Percentiles rank a stretch among this genome's conserved stretches.
These are phyloP conservation scores for Eudorina sp. DNA, from an alignment of 139 green algal genomes.

Conservation along the genomic window DNA sequence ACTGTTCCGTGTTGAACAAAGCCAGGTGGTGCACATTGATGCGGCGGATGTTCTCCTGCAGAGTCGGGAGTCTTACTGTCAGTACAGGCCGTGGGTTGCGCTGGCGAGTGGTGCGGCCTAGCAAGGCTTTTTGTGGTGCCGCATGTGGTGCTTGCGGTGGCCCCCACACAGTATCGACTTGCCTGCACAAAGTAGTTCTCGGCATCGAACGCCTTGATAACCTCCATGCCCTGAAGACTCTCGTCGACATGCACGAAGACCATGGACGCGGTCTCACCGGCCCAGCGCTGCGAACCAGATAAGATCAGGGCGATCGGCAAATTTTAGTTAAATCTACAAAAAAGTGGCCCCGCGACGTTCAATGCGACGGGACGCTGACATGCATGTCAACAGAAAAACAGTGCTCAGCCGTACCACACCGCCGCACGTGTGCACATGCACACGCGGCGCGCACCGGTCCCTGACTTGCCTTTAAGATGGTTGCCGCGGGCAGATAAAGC, in stretches of 20 bases:
- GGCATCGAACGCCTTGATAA: constrained; percentile 75
- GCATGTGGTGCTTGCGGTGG: no score
- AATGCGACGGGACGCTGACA: no score
- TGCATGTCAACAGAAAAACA: no score
- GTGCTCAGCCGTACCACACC: no score
- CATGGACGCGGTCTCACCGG: constrained; percentile 65
- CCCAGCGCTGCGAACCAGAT: constrained; percentile 62
- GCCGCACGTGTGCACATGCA: no score
- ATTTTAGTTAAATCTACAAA: neutral
- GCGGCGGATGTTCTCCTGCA: constrained; percentile 58
- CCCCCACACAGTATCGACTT: no score
- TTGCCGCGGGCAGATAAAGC: constrained; percentile 78
- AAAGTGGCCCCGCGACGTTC: no score
- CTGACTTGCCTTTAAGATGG: constrained; percentile 63
- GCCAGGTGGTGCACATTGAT: constrained; percentile 73
- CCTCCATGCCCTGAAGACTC: constrained; percentile 75
- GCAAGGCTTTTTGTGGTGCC: no score
- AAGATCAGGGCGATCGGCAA: neutral
- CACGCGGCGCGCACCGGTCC: neutral
- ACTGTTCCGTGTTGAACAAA: constrained; percentile 76
- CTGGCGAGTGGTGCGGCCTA: no score
- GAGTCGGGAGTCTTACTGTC: neutral
- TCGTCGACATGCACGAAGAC: constrained; percentile 76
- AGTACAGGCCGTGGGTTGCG: no score
- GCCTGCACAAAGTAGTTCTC: constrained; percentile 76